phyloP scores from a whole-genome alignment of 2,329 filamentous ascomycete species.

The Fusarium sp. region DNA sequence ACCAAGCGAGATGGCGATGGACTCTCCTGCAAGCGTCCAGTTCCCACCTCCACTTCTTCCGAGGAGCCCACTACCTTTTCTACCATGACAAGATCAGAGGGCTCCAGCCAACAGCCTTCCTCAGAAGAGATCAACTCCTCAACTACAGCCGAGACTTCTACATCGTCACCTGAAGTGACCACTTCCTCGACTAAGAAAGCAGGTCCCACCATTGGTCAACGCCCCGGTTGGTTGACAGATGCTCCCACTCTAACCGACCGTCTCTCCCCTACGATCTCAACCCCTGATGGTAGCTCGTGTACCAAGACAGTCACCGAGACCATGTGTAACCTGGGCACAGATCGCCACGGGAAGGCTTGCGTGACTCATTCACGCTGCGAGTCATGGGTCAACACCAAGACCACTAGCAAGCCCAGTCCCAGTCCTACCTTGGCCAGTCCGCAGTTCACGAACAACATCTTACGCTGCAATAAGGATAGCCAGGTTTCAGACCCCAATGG shows the following conservation, averaged over 20 bases:
- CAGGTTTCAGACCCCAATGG: slow-evolving; percentile 15
- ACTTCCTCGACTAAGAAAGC: neutral
- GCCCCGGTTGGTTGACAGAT: neutral
- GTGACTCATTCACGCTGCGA: neutral
- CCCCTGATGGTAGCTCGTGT: slow-evolving; percentile 16
- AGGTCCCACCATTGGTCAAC: neutral
- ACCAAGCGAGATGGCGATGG: slow-evolving; percentile 10
- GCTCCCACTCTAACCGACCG: slow-evolving; percentile 10
- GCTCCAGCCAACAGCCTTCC: neutral
- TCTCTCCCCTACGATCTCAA: neutral
- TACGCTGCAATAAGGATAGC: slow-evolving; percentile 27
- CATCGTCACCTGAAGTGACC: neutral
- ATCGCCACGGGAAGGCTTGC: neutral
- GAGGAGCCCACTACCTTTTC: slow-evolving; percentile 4
- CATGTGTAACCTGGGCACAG: neutral
- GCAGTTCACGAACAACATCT: slow-evolving; percentile 10
- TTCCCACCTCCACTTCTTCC: neutral
- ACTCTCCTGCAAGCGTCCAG: neutral
- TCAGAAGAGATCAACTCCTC: neutral
- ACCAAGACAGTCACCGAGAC: neutral
- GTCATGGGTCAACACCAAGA: slow-evolving; percentile 20
- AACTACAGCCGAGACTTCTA: neutral
- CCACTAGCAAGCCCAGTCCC: slow-evolving; percentile 1
- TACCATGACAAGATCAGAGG: too few species aligned
- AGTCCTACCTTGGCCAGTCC: neutral